These are phyloP conservation scores for Beauveria rudraprayagi DNA, from an alignment of 2,329 filamentous ascomycete genomes.

Conservation along the genomic window DNA sequence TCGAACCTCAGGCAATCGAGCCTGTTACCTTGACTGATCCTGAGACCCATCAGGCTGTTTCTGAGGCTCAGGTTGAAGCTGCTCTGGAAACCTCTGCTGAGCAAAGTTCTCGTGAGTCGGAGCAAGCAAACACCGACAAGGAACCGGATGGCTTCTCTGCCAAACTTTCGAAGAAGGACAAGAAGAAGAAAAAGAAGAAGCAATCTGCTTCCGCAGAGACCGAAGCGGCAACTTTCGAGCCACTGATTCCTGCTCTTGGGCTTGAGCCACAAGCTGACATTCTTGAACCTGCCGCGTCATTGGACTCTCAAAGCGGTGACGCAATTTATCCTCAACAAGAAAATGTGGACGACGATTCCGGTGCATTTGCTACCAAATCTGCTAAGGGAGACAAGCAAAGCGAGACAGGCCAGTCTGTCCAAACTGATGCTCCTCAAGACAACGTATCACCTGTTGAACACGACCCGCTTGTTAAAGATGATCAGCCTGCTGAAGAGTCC, in stretches of 20 bases:
- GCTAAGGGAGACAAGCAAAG: slow-evolving; percentile 17
- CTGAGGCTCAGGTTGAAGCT: background rate
- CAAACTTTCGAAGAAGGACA: slow-evolving; percentile 24
- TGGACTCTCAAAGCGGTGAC: background rate
- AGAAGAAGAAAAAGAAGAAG: slow-evolving; percentile 24
- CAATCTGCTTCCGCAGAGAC: slow-evolving; percentile 7
- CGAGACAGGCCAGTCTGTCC: slow-evolving; percentile 2
- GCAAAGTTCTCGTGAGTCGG: background rate
- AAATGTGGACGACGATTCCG: background rate
- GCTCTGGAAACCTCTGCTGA: background rate
- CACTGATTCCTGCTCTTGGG: background rate
- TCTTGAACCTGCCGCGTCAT: background rate
- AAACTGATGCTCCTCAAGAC: background rate
- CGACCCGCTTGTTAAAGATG: background rate
- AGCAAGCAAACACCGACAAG: slow-evolving; percentile 18
- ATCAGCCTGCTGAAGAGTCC: background rate
- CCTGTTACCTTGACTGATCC: background rate
- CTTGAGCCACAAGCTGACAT: background rate
- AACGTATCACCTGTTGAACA: too few species aligned
- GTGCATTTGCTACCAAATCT: background rate
- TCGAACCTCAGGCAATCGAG: too few species aligned
- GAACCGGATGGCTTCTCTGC: slow-evolving; percentile 23
- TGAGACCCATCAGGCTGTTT: background rate
- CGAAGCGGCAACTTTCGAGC: background rate
- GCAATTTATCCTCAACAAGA: background rate